Evolutionary conservation across 805 yeast genomes (phyloP).

Genomic region (Yamadazyma takamatsuzukensis): DNA sequence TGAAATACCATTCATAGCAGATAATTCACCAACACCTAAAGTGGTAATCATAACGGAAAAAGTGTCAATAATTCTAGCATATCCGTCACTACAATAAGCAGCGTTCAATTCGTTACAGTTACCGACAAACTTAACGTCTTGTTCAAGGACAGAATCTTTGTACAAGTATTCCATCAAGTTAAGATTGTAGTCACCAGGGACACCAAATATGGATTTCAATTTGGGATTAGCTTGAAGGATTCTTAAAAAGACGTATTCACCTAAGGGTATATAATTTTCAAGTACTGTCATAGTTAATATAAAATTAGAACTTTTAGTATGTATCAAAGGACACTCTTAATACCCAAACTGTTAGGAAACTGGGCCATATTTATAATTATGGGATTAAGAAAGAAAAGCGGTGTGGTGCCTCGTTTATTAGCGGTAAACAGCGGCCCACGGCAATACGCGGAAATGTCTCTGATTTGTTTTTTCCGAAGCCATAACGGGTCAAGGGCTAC

Average conservation of each 20-base stretch:
- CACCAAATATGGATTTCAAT: conserved; percentile 58
- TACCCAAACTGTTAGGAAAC: too few species aligned
- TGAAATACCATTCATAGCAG: conserved; percentile 77
- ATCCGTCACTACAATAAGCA: conserved; percentile 90
- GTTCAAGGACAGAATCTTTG: conserved; percentile 34
- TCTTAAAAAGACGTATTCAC: conserved; percentile 63
- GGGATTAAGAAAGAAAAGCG: too few species aligned
- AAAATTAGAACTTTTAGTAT: too few species aligned
- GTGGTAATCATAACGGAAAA: conserved; percentile 66
- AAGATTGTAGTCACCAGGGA: conserved; percentile 76
- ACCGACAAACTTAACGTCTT: conserved; percentile 65
- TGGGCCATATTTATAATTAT: too few species aligned
- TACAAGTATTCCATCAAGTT: conserved; percentile 66
- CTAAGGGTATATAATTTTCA: conserved; percentile 45
- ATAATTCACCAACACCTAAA: conserved; percentile 86
- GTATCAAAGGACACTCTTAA: too few species aligned
- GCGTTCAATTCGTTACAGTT: conserved; percentile 87
- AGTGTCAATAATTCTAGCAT: conserved; percentile 59
- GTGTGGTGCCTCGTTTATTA: too few species aligned
- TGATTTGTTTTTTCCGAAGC: too few species aligned
- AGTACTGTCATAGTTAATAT: conserved; percentile 9
- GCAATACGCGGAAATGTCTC: too few species aligned
- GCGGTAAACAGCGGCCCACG: too few species aligned
- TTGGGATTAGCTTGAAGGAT: conserved; percentile 51
- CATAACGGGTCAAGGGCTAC: too few species aligned